Percentiles rank a stretch among this genome's conserved stretches.
phyloP scores from a whole-genome alignment of 176 grass and related monocot genomes.

The Triticum turgidum region DNA sequence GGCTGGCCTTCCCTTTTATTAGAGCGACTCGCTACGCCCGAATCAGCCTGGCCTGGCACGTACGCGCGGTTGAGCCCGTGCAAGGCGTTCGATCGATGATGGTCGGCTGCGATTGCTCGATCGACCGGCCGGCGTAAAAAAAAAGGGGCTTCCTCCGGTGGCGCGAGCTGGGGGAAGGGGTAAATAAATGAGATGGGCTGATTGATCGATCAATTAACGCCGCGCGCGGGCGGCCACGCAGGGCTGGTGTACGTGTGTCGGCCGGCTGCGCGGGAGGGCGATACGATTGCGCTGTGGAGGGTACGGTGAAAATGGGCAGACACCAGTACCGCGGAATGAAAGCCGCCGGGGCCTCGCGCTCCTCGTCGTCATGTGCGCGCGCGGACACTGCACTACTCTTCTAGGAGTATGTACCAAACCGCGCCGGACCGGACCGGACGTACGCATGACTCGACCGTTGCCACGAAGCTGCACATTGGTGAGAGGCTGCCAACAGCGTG shows the following conservation, averaged over 20 bases:
- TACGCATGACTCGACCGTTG: too few species aligned
- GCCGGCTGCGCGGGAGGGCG: not conserved
- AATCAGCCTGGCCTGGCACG: not conserved
- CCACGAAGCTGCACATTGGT: not conserved
- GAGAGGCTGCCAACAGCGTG: not conserved
- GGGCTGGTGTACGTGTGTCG: not conserved
- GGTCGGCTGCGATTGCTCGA: too few species aligned
- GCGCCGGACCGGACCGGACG: not conserved
- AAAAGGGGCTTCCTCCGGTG: too few species aligned
- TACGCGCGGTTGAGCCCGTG: not conserved
- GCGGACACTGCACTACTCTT: too few species aligned
- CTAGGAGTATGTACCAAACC: not conserved
- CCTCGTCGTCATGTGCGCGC: not conserved
- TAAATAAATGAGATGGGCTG: too few species aligned
- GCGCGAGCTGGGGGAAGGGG: too few species aligned
- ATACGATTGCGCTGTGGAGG: not conserved
- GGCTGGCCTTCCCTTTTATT: not conserved
- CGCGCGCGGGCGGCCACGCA: not conserved
- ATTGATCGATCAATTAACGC: too few species aligned
- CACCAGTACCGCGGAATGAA: slow-evolving; percentile 37
- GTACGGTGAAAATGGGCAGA: slow-evolving; percentile 10
- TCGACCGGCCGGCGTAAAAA: too few species aligned
- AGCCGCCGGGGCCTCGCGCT: not conserved
- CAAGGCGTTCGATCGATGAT: not conserved
- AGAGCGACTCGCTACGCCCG: not conserved